Conservation (phyloP, 2,329 filamentous ascomycete genomes). For the Trichoderma sp. region DNA sequence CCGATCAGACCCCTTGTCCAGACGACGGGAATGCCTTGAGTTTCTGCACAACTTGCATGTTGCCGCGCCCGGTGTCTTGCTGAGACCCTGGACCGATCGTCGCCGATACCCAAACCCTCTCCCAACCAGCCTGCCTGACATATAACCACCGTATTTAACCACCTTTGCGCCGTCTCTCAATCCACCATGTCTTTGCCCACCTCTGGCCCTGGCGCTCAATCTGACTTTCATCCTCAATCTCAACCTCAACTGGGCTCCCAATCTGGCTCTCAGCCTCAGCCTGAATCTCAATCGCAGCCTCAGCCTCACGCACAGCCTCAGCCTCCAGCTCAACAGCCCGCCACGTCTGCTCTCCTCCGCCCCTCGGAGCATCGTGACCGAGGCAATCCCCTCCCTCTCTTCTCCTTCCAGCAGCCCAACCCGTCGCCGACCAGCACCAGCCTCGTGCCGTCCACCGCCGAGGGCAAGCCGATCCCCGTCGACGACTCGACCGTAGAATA, state of each 20-base stretch:
- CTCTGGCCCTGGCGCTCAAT: conserved; percentile 11
- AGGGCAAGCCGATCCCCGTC: conserved; percentile 59
- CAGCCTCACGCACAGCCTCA: conserved; percentile 33
- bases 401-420: conserved; percentile 54
- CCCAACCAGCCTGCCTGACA: conserved; percentile 25
- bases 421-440: conserved; percentile 59
- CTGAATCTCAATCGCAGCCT: conserved; percentile 32
- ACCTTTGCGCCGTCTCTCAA: conserved; percentile 18
- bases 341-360: conserved; percentile 35
- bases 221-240: not conserved
- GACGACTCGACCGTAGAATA: conserved; percentile 60
- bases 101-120: conserved; percentile 27
- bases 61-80: conserved; percentile 28
- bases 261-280: conserved; percentile 28
- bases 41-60: conserved; percentile 28
- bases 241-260: not conserved
- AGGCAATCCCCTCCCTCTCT: conserved; percentile 47
- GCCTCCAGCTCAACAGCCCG: conserved; percentile 26
- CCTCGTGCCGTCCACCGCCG: conserved; percentile 58
- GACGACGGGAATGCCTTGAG: conserved; percentile 27
- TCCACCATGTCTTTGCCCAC: conserved; percentile 28
- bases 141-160: conserved; percentile 24
- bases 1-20: conserved; percentile 26
- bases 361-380: conserved; percentile 38
- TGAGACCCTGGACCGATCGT: conserved; percentile 29